Evolutionary conservation across 768 basidiomycete species (phyloP), one percentile per base, ranked within the genome.

Genomic region (Leccinum incarnatum): DNA sequence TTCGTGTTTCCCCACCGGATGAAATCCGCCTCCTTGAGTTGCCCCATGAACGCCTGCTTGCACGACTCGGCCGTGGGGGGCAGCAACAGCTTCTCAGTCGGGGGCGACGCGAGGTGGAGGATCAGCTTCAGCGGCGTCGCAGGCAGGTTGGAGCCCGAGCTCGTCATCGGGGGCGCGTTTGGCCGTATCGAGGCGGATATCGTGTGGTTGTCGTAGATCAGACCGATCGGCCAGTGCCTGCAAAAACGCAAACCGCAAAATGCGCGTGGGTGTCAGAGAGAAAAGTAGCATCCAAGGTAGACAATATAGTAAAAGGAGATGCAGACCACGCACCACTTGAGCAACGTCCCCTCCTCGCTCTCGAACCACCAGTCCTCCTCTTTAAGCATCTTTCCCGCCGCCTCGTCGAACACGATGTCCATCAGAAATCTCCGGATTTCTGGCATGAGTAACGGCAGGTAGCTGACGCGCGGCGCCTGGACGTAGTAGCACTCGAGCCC

Each of bases 331-430:
- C 57, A 96, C 96, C 96, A 98, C 76, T 94, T 93, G 66, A 95
- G 80, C 51, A 91, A 69, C 6, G 81, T 83, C 30, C 92, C 91
- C 63, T 86, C 89, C 54, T 91, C 89, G 61, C 87, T 89, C 74
- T 97, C 94, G 72, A 99, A 97, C 97, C 96, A 98, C 91, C 96
- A 94, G 54, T 95, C 91, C 57, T 92, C 90, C 63, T 95, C 92
- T 68, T 89, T 90, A 59, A 95, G 75, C 10, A 79, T 66, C 60
- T 86, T 87, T 5, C 86, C 85, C 30, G 88, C 87, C 36, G 83
- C 81, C 67, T 96, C 94, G 69, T 97, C 93, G 67, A 98, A 88
- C 12, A 95, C 91, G 55, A 98, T 86, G 63, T 97, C 92, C 79
- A 91, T 87, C 61, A 98, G 81, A 74, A 93, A 93, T 65, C 87